A percentile compares a stretch with the other conserved stretches of the same genome.
Conservation (phyloP, 1,284 basidiomycete genomes). For the Sporisorium graminicola region DNA sequence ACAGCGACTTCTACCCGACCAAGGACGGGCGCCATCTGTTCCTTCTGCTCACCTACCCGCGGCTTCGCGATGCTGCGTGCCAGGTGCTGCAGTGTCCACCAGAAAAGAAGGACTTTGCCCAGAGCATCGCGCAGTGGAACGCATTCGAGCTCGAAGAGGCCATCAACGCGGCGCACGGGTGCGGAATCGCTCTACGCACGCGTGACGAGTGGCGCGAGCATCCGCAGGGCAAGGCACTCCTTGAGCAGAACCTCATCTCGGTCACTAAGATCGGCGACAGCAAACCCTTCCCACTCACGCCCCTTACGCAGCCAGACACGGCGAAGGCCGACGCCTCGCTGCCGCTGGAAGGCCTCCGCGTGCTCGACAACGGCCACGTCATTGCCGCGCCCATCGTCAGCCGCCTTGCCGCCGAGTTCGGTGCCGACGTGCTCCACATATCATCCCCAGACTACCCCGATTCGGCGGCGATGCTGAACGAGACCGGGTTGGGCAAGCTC, state of each 20-base stretch:
- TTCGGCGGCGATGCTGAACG: conserved; percentile 9
- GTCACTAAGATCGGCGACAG: conserved; percentile 8
- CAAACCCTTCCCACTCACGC: not conserved
- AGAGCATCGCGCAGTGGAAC: conserved; percentile 9
- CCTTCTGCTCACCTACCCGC: conserved; percentile 4
- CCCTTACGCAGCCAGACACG: not conserved
- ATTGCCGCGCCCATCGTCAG: conserved; percentile 9
- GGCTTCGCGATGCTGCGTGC: conserved; percentile 6
- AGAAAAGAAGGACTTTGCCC: conserved; percentile 6
- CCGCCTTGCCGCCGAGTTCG: conserved; percentile 5
- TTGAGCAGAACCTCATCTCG: conserved; percentile 2
- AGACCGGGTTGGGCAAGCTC: conserved; percentile 8
- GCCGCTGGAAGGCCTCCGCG: not conserved
- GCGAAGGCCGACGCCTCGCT: not conserved
- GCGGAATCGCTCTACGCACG: conserved; percentile 3
- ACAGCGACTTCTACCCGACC: conserved; percentile 6
- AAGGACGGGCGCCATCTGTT: not conserved
- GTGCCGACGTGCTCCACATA: conserved; percentile 7
- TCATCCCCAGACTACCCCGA: conserved; percentile 3
- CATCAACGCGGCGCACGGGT: conserved; percentile 3
- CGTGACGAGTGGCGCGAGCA: conserved; percentile 8
- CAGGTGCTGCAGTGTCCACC: conserved; percentile 7
- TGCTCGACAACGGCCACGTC: conserved; percentile 9
- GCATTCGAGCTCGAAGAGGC: conserved; percentile 9
- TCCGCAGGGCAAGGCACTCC: conserved; percentile 6